Evolutionary conservation across 768 basidiomycete genomes (phyloP).

Genomic region (Lentinula detonsa): DNA sequence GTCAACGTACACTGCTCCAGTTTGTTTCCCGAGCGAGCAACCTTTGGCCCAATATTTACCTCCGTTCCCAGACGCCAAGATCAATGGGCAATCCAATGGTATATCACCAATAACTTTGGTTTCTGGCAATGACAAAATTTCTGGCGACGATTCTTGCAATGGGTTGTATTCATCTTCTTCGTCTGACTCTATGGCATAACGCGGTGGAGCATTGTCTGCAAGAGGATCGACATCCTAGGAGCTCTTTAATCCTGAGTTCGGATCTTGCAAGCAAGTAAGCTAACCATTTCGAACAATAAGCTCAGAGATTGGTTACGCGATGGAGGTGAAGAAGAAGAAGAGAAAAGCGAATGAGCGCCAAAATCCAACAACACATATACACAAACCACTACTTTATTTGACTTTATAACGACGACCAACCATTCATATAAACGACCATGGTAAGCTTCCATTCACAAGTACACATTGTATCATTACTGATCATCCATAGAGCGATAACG

Average conservation of each 20-base stretch:
- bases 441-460: neutral
- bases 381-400: neutral
- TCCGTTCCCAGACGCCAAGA: constrained; percentile 42
- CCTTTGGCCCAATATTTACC: constrained; percentile 46
- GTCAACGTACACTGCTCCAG: constrained; percentile 39
- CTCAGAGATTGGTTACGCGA: neutral
- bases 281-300: neutral
- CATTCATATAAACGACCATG: neutral
- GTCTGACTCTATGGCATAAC: constrained; percentile 61
- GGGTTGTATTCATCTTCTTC: constrained; percentile 61
- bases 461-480: neutral
- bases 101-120: constrained; percentile 33
- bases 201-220: constrained; percentile 49
- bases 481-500: constrained; percentile 29
- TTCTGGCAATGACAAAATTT: constrained; percentile 16
- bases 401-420: neutral
- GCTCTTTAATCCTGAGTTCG: neutral
- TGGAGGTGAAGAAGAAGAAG: neutral
- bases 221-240: constrained; percentile 39
- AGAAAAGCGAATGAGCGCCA: neutral
- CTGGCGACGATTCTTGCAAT: constrained; percentile 15
- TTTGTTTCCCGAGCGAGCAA: constrained; percentile 46
- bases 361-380: neutral
- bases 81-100: constrained; percentile 20
- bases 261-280: neutral